Evolutionary conservation across 23 red algal genomes (phyloP).

Genomic region (Agarophyton chilense): DNA sequence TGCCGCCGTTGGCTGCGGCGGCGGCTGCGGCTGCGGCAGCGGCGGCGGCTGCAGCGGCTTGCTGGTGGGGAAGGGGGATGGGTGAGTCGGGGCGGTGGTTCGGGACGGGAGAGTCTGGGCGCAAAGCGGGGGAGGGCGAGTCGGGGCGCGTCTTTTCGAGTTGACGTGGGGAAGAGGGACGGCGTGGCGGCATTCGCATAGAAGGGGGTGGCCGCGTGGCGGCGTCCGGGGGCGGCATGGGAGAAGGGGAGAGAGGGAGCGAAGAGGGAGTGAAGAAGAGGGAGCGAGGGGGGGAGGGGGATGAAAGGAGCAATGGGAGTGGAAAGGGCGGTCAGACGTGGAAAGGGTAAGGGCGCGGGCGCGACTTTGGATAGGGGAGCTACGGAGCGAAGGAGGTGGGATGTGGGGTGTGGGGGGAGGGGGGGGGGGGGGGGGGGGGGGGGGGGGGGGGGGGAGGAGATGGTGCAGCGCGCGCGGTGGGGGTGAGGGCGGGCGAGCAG

Average conservation of each 20-base stretch:
- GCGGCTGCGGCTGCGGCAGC: not conserved
- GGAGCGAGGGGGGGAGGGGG: not conserved
- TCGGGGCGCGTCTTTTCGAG: not conserved
- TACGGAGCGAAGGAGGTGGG: not conserved
- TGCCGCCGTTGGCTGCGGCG: no score
- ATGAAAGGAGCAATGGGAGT: no score
- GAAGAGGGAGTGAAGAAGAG: not conserved
- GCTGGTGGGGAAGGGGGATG: constrained; percentile 1
- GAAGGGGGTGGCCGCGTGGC: not conserved
- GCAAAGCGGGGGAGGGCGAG: not conserved
- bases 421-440: not conserved
- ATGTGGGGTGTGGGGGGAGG: not conserved
- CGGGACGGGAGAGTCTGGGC: constrained; percentile 35
- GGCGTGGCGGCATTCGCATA: not conserved
- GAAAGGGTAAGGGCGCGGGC: no score
- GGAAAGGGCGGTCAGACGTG: no score
- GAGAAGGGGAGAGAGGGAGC: not conserved
- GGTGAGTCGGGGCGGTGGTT: not conserved
- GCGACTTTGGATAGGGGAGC: no score
- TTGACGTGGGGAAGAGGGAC: constrained; percentile 8
- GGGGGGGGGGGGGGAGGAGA: not conserved
- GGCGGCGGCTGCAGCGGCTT: not conserved
- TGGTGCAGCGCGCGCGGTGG: not conserved
- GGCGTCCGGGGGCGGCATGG: constrained; percentile 5
- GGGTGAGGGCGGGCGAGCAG: constrained; percentile 16